phyloP scores from a whole-genome alignment of 495 filamentous ascomycete species.

The Penicillium subrubescens region DNA sequence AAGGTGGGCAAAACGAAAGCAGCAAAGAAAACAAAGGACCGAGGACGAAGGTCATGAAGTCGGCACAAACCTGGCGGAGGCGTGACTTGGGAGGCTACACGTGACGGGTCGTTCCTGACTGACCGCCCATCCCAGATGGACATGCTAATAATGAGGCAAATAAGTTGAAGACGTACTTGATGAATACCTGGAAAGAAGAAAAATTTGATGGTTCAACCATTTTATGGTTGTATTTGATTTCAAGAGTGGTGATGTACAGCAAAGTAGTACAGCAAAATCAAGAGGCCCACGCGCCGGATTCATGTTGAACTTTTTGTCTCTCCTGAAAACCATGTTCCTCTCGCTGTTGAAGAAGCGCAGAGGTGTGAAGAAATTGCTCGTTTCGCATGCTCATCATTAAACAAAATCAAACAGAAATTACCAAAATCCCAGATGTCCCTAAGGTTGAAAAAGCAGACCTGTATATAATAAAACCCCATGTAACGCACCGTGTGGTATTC shows the following conservation, averaged over 20 bases:
- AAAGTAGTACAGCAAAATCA: conserved; percentile 16
- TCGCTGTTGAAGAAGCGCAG: conserved; percentile 44
- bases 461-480: conserved; percentile 42
- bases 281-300: conserved; percentile 23
- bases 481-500: conserved; percentile 41
- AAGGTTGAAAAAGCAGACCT: conserved; percentile 55
- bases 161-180: neutral
- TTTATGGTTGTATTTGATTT: conserved; percentile 18
- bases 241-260: conserved; percentile 20
- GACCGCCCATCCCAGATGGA: neutral
- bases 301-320: conserved; percentile 40
- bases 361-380: conserved; percentile 33
- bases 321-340: conserved; percentile 34
- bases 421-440: conserved; percentile 46
- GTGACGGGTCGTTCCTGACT: conserved; percentile 10
- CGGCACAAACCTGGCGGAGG: neutral
- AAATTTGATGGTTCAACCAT: neutral
- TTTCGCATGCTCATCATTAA: conserved; percentile 33
- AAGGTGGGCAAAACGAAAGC: neutral
- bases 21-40: neutral
- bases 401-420: conserved; percentile 26
- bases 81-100: conserved; percentile 1
- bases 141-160: neutral
- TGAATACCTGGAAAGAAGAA: neutral
- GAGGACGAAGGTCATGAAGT: neutral